Evolutionary conservation across 2,329 filamentous ascomycete species (phyloP).

Genomic region (Dactylellina haptotyla): DNA sequence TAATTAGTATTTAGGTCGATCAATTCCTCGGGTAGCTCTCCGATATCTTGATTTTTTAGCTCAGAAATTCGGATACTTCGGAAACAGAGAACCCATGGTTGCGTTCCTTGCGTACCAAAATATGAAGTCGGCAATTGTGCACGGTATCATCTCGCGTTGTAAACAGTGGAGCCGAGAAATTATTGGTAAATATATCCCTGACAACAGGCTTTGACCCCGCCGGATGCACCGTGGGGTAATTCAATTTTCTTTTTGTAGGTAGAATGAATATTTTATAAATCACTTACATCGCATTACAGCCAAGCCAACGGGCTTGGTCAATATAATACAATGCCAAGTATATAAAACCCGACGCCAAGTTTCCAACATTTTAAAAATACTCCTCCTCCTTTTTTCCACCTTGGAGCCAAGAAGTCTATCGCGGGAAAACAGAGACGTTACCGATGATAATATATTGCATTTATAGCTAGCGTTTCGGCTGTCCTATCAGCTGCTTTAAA

Average conservation of each 20-base stretch:
- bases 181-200: not conserved
- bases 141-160: not conserved
- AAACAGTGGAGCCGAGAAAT: not conserved
- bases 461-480: not conserved
- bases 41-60: not conserved
- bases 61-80: not conserved
- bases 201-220: constrained; percentile 1
- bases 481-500: not conserved
- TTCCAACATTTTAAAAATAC: not conserved
- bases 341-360: constrained; percentile 4
- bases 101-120: constrained; percentile 12
- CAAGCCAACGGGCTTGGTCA: constrained; percentile 5
- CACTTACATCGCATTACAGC: too few species aligned
- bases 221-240: too few species aligned
- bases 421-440: constrained; percentile 1
- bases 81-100: constrained; percentile 11
- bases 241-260: too few species aligned
- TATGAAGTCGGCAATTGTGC: constrained; percentile 9
- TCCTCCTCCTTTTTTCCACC: not conserved
- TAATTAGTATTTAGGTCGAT: too few species aligned
- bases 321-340: not conserved
- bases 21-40: not conserved
- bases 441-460: not conserved
- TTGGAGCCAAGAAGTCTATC: constrained; percentile 3
- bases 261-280: too few species aligned